Conservation (phyloP, 257 asterid species). For the Nicotiana benthamiana region DNA sequence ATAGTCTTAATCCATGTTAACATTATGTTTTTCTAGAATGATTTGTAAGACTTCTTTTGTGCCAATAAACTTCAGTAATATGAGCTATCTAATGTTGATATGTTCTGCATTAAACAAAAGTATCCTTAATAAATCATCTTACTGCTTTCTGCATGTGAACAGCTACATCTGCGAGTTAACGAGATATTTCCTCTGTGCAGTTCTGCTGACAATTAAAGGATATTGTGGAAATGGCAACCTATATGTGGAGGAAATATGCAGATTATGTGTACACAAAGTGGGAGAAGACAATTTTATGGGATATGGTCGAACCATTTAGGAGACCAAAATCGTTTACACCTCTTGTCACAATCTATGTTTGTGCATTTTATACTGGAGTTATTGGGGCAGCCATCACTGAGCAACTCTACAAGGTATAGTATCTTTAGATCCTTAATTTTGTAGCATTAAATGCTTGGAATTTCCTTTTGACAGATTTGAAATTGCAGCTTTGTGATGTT, state of each 20-base stretch:
- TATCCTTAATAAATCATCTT: neutral
- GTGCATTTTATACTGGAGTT: conserved; percentile 81
- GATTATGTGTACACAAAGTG: conserved; percentile 66
- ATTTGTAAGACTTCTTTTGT: neutral
- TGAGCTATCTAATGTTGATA: neutral
- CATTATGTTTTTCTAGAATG: neutral
- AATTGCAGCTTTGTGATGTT: neutral
- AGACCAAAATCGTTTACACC: conserved; percentile 84
- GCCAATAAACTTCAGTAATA: neutral
- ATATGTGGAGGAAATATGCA: conserved; percentile 82
- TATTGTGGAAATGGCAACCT: conserved; percentile 40
- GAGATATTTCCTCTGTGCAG: conserved; percentile 3
- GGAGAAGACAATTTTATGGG: conserved; percentile 84
- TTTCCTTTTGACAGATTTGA: neutral
- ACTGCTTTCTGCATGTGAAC: neutral
- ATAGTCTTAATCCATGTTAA: neutral
- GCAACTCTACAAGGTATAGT: conserved; percentile 63
- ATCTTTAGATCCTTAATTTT: neutral
- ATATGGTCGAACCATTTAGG: conserved; percentile 79
- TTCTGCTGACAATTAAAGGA: conserved; percentile 9
- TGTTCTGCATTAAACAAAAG: neutral
- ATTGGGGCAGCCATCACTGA: conserved; percentile 81
- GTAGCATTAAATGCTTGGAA: neutral
- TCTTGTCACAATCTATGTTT: conserved; percentile 53
- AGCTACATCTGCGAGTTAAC: neutral